Evolutionary conservation across 2,329 filamentous ascomycete genomes (phyloP), one percentile per base, ranked within the genome.

Genomic region (Penicillium sp.): DNA sequence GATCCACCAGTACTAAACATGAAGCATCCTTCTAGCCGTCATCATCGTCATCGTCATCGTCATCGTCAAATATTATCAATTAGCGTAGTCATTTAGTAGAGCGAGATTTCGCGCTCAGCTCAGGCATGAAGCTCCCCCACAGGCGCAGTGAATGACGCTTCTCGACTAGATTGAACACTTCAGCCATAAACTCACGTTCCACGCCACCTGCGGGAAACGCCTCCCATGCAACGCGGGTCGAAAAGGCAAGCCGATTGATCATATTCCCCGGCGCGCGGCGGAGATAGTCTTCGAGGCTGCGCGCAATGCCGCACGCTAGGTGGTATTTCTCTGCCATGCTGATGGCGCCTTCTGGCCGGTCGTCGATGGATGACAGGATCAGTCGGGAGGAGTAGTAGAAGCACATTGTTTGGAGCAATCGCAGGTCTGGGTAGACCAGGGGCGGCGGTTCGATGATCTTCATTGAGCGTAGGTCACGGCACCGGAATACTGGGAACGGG

Each of bases 221-320:
- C 49, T 73, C 71, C 70, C 70, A 73, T 6, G 71, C 71, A 1
- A 73, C 70, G 2, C 71, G 67, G 5, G 69, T 68, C 1, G 70
- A 62, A 33, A 73, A 72, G 1, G 70, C 70, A 11, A 73, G 66
- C 2, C 71, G 70, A 50, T 73, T 73, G 48, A 73, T 73, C 71
- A 73, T 72, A 52, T 72, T 73, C 1, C 71, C 70, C 0, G 70
- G 69, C 0, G 70, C 65, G 0, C 62, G 70, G 3, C 67, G 59
- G 9, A 73, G 68, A 54, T 73, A 73, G 59, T 63, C 73, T 52
- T 72, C 68, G 14, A 72, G 57, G 28, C 66, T 66, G 21, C 71
- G 70, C 49, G 67, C 71, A 52, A 73, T 73, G 3, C 66, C 66
- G 42, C 71, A 73, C 2, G 63, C 71, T 8, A 73, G 56, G 4